Evolutionary conservation across 2,329 filamentous ascomycete genomes (phyloP), one percentile per base, ranked within the genome.

Genomic region (Xylariaceae sp.): DNA sequence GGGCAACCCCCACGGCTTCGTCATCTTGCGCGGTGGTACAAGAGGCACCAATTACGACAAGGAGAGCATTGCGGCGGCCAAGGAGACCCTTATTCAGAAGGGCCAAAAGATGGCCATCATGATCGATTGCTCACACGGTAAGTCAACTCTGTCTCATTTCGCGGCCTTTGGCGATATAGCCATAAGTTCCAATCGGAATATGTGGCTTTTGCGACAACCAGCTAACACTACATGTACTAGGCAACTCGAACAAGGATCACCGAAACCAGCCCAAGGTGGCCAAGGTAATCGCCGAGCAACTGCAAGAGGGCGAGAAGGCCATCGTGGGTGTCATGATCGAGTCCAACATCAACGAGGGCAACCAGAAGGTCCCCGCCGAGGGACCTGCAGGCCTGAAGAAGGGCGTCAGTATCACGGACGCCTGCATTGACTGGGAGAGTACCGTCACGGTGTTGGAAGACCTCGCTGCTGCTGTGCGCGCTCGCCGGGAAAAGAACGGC

Each of bases 251-350:
- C 73, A 99, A 99, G 78, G 85, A 97, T 77, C 92, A 97, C 78
- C 86, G 88, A 67, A 99, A 99, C 76, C 92, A 99, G 76, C 94
- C 94, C 66, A 87, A 92, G 75, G 92, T 97, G 44, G 91, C 92
- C 61, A 83, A 87, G 71, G 80, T 79, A 50, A 77, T 99, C 58
- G 87, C 81, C 34, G 89, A 95, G 52, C 92, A 99, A 76, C 80
- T 99, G 61, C 85, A 87, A 50, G 85, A 87, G 61, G 92, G 92
- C 56, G 89, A 99, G 76, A 86, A 83, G 56, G 86, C 84, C 61
- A 95, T 99, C 66, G 83, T 97, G 62, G 94, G 91, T 70, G 90
- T 97, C 69, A 99, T 99, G 92, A 95, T 99, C 65, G 92, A 99
- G 78, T 96, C 90, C 68, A 92, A 97, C 75, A 92, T 97, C 79